Base-by-base conservation (phyloP, 768 basidiomycete species). In the Tulasnella sp. region DNA sequence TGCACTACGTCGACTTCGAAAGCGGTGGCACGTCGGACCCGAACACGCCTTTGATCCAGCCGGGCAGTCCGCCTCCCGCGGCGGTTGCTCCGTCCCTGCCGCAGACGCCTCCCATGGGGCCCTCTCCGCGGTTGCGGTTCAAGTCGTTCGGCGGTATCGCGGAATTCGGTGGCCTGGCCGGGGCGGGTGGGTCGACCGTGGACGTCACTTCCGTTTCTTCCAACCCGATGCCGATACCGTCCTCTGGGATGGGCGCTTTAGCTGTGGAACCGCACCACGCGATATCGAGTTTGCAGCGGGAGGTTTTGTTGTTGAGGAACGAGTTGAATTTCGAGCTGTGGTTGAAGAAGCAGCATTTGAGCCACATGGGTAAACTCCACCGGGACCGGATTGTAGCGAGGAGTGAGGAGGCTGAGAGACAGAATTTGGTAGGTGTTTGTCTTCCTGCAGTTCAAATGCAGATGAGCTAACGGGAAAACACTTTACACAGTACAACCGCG, bases 321-420 rank as follows among this genome's bases (percentile, higher is more conserved):
- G 94, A 96, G 81, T 89, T 96, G 58, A 94, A 94, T 83, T 94
- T 95, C 80, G 93, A 96, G 85, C 87, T 92, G 36, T 96, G 94
- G 93, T 86, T 93, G 58, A 91, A 93, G 79, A 88, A 93, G 81
- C 92, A 95, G 85, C 94, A 94, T 80, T 89, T 92, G 75, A 90
- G 91, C 83, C 93, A 95, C 83, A 92, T 96, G 74, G 93, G 92
- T n/a, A 88, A 92, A 56, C 86, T 96, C 62, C 92, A 94, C 82
- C 89, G 92, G 81, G 92, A 94, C 81, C 91, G 90, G 42, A 90
- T 93, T 34, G 84, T 93, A 48, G 90, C 92, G 79, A 90, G 89
- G 83, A 91, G 90, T 71, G 93, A 93, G 36, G 95, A 96, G 84
- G 89, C 89, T 4, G 95, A 96, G 84, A 87, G 94, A 48, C 95